phyloP scores from a whole-genome alignment of 2,329 filamentous ascomycete species.

The Pezicula radicicola region DNA sequence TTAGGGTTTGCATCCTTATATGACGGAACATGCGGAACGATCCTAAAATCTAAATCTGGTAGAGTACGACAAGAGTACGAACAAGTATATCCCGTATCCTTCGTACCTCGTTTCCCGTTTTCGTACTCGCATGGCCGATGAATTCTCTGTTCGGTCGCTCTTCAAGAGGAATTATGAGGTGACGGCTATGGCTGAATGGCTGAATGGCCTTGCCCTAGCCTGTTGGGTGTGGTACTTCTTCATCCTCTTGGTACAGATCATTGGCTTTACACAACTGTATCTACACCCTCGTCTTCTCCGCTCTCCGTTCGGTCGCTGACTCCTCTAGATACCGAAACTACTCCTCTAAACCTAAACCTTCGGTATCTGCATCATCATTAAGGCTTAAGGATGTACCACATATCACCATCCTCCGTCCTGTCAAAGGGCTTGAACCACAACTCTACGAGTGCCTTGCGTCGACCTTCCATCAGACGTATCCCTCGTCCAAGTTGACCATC shows the following conservation, averaged over 20 bases:
- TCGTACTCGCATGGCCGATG: too few relatives aligned
- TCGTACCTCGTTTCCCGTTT: too few relatives aligned
- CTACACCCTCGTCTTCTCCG: conserved; percentile 14
- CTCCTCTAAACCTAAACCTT: conserved; percentile 44
- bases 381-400: conserved; percentile 61
- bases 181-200: conserved; percentile 14
- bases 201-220: conserved; percentile 36
- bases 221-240: conserved; percentile 51
- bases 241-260: conserved; percentile 50
- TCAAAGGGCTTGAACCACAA: conserved; percentile 86
- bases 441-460: conserved; percentile 91
- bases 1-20: too few relatives aligned
- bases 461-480: conserved; percentile 80
- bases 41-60: too few relatives aligned
- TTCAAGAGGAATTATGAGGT: neutral
- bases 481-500: conserved; percentile 70
- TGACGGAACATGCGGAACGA: too few relatives aligned
- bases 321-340: conserved; percentile 48
- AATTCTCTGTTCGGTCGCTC: neutral
- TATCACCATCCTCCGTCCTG: conserved; percentile 87
- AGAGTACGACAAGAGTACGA: too few relatives aligned
- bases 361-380: conserved; percentile 46
- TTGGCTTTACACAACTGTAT: conserved; percentile 56
- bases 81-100: too few relatives aligned
- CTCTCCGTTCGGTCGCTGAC: conserved; percentile 4